Base-by-base conservation (phyloP, 345 rosid species). In the Arabidopsis thaliana region DNA sequence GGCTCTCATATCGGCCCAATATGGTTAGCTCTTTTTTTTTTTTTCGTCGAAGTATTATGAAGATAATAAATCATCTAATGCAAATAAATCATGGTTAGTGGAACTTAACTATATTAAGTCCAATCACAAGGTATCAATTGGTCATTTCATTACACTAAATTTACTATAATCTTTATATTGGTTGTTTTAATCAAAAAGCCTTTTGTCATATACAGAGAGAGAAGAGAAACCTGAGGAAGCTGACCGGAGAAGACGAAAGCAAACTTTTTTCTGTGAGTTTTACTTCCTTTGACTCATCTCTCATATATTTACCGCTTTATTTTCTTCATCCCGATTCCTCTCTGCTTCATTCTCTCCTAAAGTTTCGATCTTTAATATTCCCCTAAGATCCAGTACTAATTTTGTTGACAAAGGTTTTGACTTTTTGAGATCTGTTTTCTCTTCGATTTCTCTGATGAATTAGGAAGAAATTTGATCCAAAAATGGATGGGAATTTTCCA, bases 401-500 rank as follows among this genome's bases (percentile, higher is more conserved):
- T 72, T 53, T 24, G 14, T 3, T 25, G 20, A 66, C 2, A 23
- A 70, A 44, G 38, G 40, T 67, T 2, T 14, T 69, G 14, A 25
- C 5, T 49, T 12, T n/a, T 22, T 51, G 1, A 61, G 76, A 69
- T 69, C 71, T 33, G 13, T 69, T 4, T 30, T 30, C 36, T 50
- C 32, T 37, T 41, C 1, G 32, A 16, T 65, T 11, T 14, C 20
- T 65, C 33, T 58, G 59, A 20, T 49, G 71, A 4, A 0, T 22
- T 70, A 71, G 60, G 75, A 34, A 59, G 14, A 20, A 9, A 41
- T 30, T 33, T 57, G 3, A 9, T 11, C 5, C 8, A 40, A 24
- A 24, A 64, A 93, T 91, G 98, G 93, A 91, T 63, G 90, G 87
- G 57, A 87, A 84, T 84, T 75, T 86, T 44, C 69, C 91, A 7